Evolutionary conservation across 495 filamentous ascomycete genomes (phyloP).

Genomic region (Parachaetomium inaequale): DNA sequence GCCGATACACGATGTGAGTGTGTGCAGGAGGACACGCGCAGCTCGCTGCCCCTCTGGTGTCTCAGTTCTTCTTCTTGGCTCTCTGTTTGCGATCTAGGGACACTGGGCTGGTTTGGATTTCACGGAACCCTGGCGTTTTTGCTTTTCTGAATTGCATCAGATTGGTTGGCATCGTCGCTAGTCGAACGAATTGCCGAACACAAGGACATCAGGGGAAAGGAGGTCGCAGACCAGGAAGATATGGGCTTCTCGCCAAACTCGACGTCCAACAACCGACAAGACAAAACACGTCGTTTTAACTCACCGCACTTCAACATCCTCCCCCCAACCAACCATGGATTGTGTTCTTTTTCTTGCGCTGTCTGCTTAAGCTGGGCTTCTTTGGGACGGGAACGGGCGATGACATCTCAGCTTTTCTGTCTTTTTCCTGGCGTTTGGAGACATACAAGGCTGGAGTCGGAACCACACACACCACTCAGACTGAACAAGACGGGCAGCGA

Average conservation of each 20-base stretch:
- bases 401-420: constrained; percentile 21
- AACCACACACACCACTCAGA: constrained; percentile 26
- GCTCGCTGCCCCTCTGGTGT: constrained; percentile 23
- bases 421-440: constrained; percentile 20
- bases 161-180: constrained; percentile 26
- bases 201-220: constrained; percentile 16
- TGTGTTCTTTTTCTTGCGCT: constrained; percentile 22
- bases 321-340: constrained; percentile 24
- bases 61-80: constrained; percentile 21
- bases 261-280: constrained; percentile 13
- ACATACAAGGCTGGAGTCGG: constrained; percentile 17
- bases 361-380: constrained; percentile 17
- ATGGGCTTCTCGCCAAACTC: constrained; percentile 6
- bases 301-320: constrained; percentile 11
- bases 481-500: constrained; percentile 15
- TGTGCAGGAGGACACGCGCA: constrained; percentile 22
- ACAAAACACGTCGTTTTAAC: constrained; percentile 12
- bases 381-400: constrained; percentile 17
- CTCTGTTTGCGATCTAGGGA: constrained; percentile 24
- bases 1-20: constrained; percentile 34
- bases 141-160: constrained; percentile 11
- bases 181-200: constrained; percentile 24
- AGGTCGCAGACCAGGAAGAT: constrained; percentile 13
- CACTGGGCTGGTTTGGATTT: constrained; percentile 28
- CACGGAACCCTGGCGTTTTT: constrained; percentile 24